A percentile compares a stretch with the other conserved stretches of the same genome.
Evolutionary conservation across 2,329 filamentous ascomycete genomes (phyloP).

Genomic region (Ascosphaera apis): DNA sequence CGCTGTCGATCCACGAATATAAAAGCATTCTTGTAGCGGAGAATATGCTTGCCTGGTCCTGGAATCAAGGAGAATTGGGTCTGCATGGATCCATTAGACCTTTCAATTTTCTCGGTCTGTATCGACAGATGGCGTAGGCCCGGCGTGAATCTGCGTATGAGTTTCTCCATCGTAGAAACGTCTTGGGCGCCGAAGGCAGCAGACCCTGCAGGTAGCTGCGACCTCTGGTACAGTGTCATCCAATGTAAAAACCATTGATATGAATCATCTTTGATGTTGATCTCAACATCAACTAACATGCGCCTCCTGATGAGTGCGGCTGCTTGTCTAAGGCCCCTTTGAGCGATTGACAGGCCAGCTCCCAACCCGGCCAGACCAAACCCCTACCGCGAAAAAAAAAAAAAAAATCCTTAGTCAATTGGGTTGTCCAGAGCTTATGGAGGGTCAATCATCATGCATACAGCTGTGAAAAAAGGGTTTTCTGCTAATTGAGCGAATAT

Average conservation of each 20-base stretch:
- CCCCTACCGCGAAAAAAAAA: conserved; percentile 26
- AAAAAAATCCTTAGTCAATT: not conserved
- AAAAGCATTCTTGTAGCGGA: conserved; percentile 70
- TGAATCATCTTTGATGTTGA: conserved; percentile 77
- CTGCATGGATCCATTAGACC: conserved; percentile 43
- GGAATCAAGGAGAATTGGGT: conserved; percentile 77
- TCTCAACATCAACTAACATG: conserved; percentile 85
- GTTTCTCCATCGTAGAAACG: conserved; percentile 24
- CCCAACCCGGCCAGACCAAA: conserved; percentile 84
- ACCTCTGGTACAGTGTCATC: conserved; percentile 62
- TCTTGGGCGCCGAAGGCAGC: conserved; percentile 23
- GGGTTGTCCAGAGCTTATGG: no score
- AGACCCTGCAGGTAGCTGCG: conserved; percentile 26
- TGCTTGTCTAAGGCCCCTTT: conserved; percentile 49
- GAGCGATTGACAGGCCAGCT: conserved; percentile 56
- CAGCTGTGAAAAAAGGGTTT: conserved; percentile 28
- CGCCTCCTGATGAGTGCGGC: conserved; percentile 58
- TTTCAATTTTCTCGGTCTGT: conserved; percentile 37
- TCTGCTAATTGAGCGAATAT: conserved; percentile 21
- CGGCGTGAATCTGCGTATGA: conserved; percentile 35
- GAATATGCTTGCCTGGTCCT: conserved; percentile 68
- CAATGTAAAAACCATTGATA: conserved; percentile 89
- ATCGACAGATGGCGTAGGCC: conserved; percentile 41
- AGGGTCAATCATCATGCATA: no score
- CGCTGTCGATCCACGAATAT: conserved; percentile 73